phyloP scores from a whole-genome alignment of 768 basidiomycete genomes.

The Suillus brevipes region DNA sequence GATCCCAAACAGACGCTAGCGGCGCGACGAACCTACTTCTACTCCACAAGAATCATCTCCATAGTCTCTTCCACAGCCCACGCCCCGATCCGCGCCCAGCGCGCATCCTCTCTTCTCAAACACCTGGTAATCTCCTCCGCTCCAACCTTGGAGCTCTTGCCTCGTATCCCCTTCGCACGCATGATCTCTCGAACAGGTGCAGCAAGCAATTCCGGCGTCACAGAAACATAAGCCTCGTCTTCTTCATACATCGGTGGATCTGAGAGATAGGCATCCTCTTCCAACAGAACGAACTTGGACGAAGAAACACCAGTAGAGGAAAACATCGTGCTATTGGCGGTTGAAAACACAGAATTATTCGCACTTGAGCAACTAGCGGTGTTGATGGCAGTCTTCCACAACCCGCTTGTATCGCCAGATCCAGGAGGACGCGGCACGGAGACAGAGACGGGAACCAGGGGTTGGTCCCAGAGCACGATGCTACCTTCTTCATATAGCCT shows the following conservation, averaged over 20 bases:
- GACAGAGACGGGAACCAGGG: constrained; percentile 33
- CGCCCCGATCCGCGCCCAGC: constrained; percentile 64
- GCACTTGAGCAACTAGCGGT: constrained; percentile 31
- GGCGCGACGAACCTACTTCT: not conserved
- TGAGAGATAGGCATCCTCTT: constrained; percentile 47
- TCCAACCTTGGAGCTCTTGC: constrained; percentile 7
- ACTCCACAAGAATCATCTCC: constrained; percentile 24
- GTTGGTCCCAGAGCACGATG: constrained; percentile 73
- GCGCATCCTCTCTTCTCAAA: constrained; percentile 53
- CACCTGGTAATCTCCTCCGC: constrained; percentile 43
- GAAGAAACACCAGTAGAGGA: constrained; percentile 29
- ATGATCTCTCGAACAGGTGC: constrained; percentile 49
- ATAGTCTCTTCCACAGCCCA: constrained; percentile 68
- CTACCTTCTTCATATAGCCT: constrained; percentile 71
- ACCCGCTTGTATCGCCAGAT: constrained; percentile 26
- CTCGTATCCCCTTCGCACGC: constrained; percentile 29
- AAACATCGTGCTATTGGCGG: constrained; percentile 26
- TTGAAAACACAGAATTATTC: constrained; percentile 16
- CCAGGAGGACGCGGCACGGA: constrained; percentile 6
- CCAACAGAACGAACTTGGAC: constrained; percentile 30
- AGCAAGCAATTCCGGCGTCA: constrained; percentile 54
- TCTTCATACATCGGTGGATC: constrained; percentile 59
- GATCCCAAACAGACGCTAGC: not conserved
- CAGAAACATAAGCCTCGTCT: constrained; percentile 68
- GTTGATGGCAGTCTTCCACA: constrained; percentile 49